phyloP scores from a whole-genome alignment of 1,284 basidiomycete genomes.

The Cryptococcus sp. region DNA sequence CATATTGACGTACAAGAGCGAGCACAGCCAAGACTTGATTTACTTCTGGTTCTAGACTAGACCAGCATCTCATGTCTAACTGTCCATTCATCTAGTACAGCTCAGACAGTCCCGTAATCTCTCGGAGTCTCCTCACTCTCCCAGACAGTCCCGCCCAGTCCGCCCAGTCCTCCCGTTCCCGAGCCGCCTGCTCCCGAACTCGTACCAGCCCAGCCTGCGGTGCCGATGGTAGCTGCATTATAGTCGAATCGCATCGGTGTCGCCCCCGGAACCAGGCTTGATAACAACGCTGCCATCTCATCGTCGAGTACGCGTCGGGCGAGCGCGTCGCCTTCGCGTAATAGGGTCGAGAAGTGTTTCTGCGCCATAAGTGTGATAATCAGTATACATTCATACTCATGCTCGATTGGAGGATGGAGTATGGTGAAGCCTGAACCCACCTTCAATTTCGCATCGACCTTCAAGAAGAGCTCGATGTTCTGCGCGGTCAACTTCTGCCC shows the following conservation, averaged over 20 bases:
- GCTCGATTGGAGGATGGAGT: not conserved
- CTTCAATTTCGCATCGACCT: constrained; percentile 54
- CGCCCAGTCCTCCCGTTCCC: not conserved
- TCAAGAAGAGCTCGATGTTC: constrained; percentile 52
- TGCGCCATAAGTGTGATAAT: constrained; percentile 10
- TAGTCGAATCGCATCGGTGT: constrained; percentile 30
- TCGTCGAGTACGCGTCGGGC: constrained; percentile 51
- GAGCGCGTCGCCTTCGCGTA: constrained; percentile 53
- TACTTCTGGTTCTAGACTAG: no score
- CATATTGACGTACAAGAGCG: no score
- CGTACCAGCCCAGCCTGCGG: no score
- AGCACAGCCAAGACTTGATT: no score
- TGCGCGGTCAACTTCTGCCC: constrained; percentile 49
- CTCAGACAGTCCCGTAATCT: constrained; percentile 17
- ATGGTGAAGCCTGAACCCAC: constrained; percentile 28
- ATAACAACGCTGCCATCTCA: constrained; percentile 43
- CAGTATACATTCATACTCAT: not conserved
- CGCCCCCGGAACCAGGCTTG: constrained; percentile 19
- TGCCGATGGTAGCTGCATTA: constrained; percentile 8
- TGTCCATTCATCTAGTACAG: no score
- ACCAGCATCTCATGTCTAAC: no score
- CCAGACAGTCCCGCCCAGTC: not conserved
- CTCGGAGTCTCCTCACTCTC: constrained; percentile 13
- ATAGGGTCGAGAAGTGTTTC: constrained; percentile 52
- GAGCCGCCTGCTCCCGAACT: constrained; percentile 5